Base-by-base conservation (phyloP, 495 filamentous ascomycete species). In the Penicillium soppii region DNA sequence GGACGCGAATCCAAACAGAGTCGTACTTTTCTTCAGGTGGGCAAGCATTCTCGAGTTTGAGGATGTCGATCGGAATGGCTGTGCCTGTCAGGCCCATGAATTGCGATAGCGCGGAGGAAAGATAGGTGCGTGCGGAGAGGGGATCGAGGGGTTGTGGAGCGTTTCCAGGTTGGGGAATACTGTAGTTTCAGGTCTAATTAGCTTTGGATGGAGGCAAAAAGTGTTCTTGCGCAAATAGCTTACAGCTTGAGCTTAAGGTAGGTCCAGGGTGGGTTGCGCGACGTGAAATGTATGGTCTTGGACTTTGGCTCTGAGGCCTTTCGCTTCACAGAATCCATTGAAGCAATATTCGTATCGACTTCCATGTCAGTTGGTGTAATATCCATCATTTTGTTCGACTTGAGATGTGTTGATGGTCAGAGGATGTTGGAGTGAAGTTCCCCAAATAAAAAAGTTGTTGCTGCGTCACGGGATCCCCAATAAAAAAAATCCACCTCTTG, bases 61-160 rank as follows among this genome's bases (percentile, higher is more conserved):
- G 74, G 26, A 96, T 85, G 58, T 97, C 92, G 52, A 96, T 68
- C 1, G 86, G 73, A 17, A 96, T 90, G 1, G 86, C 81, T 5
- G 86, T 75, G 26, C 92, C 92, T 2, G 82, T 82, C 25, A 87
- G 59, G 7, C 92, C 92, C 16, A 96, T 82, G 70, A 89, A 96
- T 60, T 91, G 88, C 7, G 77, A 79, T 1, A 96, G 73, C 0
- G 91, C 87, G 23, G 86, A 67, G 17, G 81, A 85, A 43, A 94
- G 83, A 59, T 90, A 82, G 1, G 86, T 80, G 30, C 85, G 85
- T 26, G 82, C 80, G 39, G 89, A 92, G 27, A 96, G 76, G 23
- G 78, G 73, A 70, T 97, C 92, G 27, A 92, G 70, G 27, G 78
- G 65, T 13, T 63, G 51, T 23, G 65, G 10, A 40, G 65, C 20